Base-by-base conservation (phyloP, 768 basidiomycete species). In the Suillus decipiens region DNA sequence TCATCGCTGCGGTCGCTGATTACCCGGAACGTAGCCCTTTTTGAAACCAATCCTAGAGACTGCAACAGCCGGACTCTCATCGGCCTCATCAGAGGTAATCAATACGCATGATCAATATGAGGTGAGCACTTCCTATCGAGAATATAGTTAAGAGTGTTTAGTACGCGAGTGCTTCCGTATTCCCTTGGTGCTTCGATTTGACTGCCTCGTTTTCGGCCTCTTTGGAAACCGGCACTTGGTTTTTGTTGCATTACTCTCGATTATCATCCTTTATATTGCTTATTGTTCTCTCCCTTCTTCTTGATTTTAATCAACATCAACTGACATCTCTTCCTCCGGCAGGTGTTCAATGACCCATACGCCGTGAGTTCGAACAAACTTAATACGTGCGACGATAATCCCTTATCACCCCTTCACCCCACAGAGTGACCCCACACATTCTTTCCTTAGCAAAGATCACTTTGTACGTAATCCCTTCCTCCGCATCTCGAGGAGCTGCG, bases 391-490 rank as follows among this genome's bases (percentile, higher is more conserved):
- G 36, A 50, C 47, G n/a, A 43, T 58, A 54, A 55, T 56, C 37
- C 56, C 42, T 70, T n/a, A 65, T 28, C 62, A 6, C 59, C 22
- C 67, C 61, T 50, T 62, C 37, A 34, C 39, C n/a, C 65, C 63
- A 55, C 68, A 92, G 87, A 90, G 88, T 39, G 93, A 95, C 71
- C 93, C 93, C 3, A 95, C 92, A 3, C 92, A 94, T 72, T 93
- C 91, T 3, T 92, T 92, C 80, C 75, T 95, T 74, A 92, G 90
- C 72, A 94, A 94, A 77, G 92, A 95, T 71, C 92, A 95, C 69
- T 93, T 93, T 68, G 90, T 90, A 67, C 69, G 88, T 81, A n/a
- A 47, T n/a, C 37, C 31, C 19, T 12, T 57, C 11, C 11, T 41
- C 17, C 43, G 39, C 10, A 55, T 53, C 34, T 12, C 48, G 61